Base-by-base conservation (phyloP, 1,284 basidiomycete species). In the Vanrija humicola region DNA sequence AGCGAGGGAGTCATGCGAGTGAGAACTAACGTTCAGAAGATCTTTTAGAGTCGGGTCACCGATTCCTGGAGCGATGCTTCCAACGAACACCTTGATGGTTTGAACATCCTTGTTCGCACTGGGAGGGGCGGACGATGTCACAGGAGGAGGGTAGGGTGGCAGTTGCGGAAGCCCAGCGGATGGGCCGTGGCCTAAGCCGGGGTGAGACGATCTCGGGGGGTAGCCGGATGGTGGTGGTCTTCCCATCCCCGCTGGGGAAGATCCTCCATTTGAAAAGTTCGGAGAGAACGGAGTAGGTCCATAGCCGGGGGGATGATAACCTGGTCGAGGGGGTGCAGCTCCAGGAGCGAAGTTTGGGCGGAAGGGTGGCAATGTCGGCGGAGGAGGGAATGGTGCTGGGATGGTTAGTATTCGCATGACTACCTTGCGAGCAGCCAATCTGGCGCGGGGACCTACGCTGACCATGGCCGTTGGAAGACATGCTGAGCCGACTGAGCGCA, bases 11-110 rank as follows among this genome's bases (percentile, higher is more conserved):
- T 38, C 3, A 12, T 3, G 21, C 21, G 21, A 23, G 21, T 23
- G 21, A 9, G 10, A 28, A 82, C 88, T 67, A 68, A 92, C 91
- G 57, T 82, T 79, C 39, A 97, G 81, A 40, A 97, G 80, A 55
- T 84, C 81, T 63, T 87, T 88, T 48, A 97, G 75, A 56, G 88
- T 72, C 10, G 66, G 64, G 70, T 97, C 91, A 0, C 85, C 86
- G 59, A 96, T 90, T 5, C 93, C 94, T 23, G 90, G 88, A 1
- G 92, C 90, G 73, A 97, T 98, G 61, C 89, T 89, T n/a, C 93
- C 93, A 19, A 97, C 86, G 67, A 96, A 98, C 14, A 95, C 80
- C 25, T 73, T 78, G 0, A 85, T 87, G 1, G 79, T 76, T 62
- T 79, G 73, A 58, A 78, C 74, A 14, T 73, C 73, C 47, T 57